Evolutionary conservation across 257 asterid species (phyloP).

Genomic region (Sherardia arvensis): DNA sequence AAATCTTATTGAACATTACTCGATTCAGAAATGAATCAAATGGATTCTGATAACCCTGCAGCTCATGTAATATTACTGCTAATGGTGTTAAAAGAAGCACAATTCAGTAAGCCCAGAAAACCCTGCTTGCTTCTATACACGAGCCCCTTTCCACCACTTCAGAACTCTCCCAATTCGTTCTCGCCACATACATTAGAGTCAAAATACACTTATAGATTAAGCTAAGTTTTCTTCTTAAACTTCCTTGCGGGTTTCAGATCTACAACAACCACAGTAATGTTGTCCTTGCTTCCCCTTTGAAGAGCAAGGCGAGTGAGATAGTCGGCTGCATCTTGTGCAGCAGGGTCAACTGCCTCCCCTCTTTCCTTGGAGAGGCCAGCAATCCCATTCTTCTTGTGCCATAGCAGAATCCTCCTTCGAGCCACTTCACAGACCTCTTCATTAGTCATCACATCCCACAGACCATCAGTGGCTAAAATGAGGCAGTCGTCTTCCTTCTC

Average conservation of each 20-base stretch:
- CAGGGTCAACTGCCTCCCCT: constrained; percentile 38
- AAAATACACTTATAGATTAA: not conserved
- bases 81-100: not conserved
- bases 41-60: not conserved
- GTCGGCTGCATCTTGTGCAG: constrained; percentile 68
- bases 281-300: constrained; percentile 58
- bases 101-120: not conserved
- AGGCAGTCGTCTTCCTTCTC: constrained; percentile 62
- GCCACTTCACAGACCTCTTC: constrained; percentile 72
- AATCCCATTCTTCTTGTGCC: constrained; percentile 56
- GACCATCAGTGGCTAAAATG: constrained; percentile 60
- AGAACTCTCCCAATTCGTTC: not conserved
- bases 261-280: constrained; percentile 61
- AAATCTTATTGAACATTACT: not conserved
- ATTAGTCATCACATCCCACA: constrained; percentile 69
- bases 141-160: not conserved
- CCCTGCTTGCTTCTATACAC: not conserved
- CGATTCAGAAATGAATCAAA: not conserved
- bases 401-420: constrained; percentile 41
- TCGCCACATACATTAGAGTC: not conserved
- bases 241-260: constrained; percentile 63
- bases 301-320: constrained; percentile 47
- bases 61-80: not conserved
- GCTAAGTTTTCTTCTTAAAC: constrained; percentile 37
- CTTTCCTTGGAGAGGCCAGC: constrained; percentile 21